Evolutionary conservation across 371 early-diverging fungal species (phyloP).

Genomic region (Lichtheimia ornata): DNA sequence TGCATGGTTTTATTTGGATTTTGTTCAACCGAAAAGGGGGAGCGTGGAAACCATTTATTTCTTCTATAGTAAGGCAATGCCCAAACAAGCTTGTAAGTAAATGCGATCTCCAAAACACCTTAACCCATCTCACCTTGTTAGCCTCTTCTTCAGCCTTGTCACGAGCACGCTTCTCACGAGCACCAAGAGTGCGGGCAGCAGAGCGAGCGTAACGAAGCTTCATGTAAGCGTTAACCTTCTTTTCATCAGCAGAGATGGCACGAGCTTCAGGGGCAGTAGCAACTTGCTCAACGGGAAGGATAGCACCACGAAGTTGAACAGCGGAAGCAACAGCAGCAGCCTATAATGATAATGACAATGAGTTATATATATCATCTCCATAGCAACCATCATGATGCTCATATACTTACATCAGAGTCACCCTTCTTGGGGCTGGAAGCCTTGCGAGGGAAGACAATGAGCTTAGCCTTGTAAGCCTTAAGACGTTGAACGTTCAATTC

Average conservation of each 20-base stretch:
- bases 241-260: constrained; percentile 84
- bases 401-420: constrained; percentile 39
- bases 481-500: constrained; percentile 96
- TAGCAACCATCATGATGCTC: not conserved
- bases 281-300: constrained; percentile 77
- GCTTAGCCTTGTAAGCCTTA: constrained; percentile 93
- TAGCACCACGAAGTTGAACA: constrained; percentile 71
- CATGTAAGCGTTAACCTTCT: constrained; percentile 78
- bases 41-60: not conserved
- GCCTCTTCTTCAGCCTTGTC: constrained; percentile 86
- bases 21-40: not conserved
- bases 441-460: constrained; percentile 79
- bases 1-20: not conserved
- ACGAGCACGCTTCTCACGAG: constrained; percentile 80
- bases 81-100: no score
- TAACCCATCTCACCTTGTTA: constrained; percentile 52
- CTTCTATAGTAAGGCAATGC: not conserved
- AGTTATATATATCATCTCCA: not conserved
- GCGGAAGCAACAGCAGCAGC: constrained; percentile 69
- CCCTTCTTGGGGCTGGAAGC: constrained; percentile 83
- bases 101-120: not conserved
- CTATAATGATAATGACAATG: constrained; percentile 17
- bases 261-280: constrained; percentile 73
- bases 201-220: constrained; percentile 90
- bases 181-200: constrained; percentile 80